phyloP scores from a whole-genome alignment of 2,329 filamentous ascomycete genomes.

The Hymenoscyphus linearis region DNA sequence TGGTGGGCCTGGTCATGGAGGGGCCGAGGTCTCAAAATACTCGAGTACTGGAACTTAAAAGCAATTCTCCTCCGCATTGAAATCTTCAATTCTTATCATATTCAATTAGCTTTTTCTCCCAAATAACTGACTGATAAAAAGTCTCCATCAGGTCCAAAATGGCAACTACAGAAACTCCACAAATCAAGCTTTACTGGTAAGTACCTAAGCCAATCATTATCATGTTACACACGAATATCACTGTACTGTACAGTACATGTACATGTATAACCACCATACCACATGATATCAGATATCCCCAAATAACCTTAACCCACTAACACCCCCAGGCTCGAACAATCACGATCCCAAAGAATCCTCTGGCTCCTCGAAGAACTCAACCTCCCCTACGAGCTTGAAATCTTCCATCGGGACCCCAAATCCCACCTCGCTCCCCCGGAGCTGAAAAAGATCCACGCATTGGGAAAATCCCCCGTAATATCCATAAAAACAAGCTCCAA shows the following conservation, averaged over 20 bases:
- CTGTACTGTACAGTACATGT: conserved; percentile 3
- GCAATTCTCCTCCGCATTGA: background rate
- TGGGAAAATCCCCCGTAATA: conserved; percentile 83
- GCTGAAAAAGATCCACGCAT: conserved; percentile 71
- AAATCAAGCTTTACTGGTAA: conserved; percentile 54
- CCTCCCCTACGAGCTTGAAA: conserved; percentile 72
- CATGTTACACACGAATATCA: background rate
- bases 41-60: background rate
- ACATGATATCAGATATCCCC: background rate
- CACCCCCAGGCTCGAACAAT: conserved; percentile 28
- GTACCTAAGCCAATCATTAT: background rate
- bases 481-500: conserved; percentile 47
- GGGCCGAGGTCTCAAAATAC: background rate
- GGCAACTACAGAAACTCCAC: conserved; percentile 32
- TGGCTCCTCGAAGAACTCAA: conserved; percentile 68
- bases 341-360: conserved; percentile 55
- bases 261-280: background rate
- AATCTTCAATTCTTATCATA: background rate
- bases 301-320: background rate
- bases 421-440: conserved; percentile 68
- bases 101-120: background rate
- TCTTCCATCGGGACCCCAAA: conserved; percentile 62
- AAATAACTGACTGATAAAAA: no score
- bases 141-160: no score
- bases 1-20: background rate